phyloP scores from a whole-genome alignment of 2,329 filamentous ascomycete species.

The Colletotrichum incanum region DNA sequence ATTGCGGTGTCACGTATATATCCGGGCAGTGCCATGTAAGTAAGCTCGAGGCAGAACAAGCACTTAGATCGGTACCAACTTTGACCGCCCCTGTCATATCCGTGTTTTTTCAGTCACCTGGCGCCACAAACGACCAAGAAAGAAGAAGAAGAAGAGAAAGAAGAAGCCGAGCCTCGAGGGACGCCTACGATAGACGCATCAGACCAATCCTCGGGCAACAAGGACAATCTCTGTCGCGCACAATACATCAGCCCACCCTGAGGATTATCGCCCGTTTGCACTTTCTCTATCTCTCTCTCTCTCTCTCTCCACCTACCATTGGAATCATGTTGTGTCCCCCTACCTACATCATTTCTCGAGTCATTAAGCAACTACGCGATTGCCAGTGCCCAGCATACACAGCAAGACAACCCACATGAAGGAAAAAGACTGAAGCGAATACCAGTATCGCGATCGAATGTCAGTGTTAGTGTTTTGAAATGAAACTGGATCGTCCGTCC shows the following conservation, averaged over 20 bases:
- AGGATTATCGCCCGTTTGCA: background rate
- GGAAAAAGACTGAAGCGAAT: conserved; percentile 2
- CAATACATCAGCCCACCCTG: background rate
- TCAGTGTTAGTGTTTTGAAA: background rate
- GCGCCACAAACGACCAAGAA: background rate
- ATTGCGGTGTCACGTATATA: conserved; percentile 39
- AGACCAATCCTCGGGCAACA: background rate
- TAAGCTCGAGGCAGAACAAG: conserved; percentile 30
- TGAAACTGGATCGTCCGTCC: background rate
- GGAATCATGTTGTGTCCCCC: conserved; percentile 4
- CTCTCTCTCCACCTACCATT: background rate
- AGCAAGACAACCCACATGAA: conserved; percentile 14
- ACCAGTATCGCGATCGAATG: background rate
- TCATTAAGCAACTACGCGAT: background rate
- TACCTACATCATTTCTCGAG: background rate
- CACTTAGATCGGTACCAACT: conserved; percentile 13
- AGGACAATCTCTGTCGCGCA: conserved; percentile 8
- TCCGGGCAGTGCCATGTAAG: conserved; percentile 36
- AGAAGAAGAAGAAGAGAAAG: conserved; percentile 19
- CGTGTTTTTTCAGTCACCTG: conserved; percentile 11
- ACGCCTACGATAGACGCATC: conserved; percentile 14
- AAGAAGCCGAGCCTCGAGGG: background rate
- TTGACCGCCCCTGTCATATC: conserved; percentile 18
- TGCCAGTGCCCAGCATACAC: background rate
- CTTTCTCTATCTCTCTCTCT: background rate